Percentiles rank a stretch among this genome's conserved stretches.
These are phyloP conservation scores for Penicillium psychrofluorescens DNA, from an alignment of 495 filamentous ascomycete species.

Conservation along the genomic window DNA sequence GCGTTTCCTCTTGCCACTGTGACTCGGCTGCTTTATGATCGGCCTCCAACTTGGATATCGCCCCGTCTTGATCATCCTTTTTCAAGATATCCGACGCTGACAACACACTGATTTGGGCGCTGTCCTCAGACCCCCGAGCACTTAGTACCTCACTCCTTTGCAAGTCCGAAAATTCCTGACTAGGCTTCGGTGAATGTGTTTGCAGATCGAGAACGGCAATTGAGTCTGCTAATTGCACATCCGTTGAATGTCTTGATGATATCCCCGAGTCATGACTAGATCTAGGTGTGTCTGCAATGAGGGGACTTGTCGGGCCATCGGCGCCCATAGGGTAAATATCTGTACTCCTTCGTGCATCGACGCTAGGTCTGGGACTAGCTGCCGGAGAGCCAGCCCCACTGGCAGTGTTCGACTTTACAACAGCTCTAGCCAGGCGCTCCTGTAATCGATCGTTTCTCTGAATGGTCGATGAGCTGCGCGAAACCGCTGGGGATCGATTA, in stretches of 20 bases:
- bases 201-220: constrained; percentile 3
- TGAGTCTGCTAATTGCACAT: constrained; percentile 12
- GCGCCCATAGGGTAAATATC: constrained; percentile 21
- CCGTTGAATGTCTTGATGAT: constrained; percentile 26
- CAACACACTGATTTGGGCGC: constrained; percentile 10
- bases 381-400: constrained; percentile 24
- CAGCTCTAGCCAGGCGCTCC: constrained; percentile 70
- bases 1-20: constrained; percentile 70
- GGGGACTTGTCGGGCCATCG: constrained; percentile 9
- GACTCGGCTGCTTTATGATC: constrained; percentile 54
- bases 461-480: constrained; percentile 42
- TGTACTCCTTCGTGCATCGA: constrained; percentile 30
- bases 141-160: constrained; percentile 1
- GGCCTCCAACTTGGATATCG: constrained; percentile 43
- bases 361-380: constrained; percentile 28
- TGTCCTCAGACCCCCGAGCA: constrained; percentile 7
- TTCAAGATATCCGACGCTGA: constrained; percentile 4
- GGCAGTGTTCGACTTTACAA: constrained; percentile 39
- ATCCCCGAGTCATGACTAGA: constrained; percentile 26
- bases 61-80: constrained; percentile 20
- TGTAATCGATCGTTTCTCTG: constrained; percentile 72
- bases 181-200: constrained; percentile 1
- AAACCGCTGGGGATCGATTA: constrained; percentile 35
- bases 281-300: constrained; percentile 12
- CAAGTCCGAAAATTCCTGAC: constrained; percentile 3